Percentiles rank a stretch among this genome's conserved stretches.
Evolutionary conservation across 163 green algal species (phyloP).

Genomic region (Chlorella variabilis): DNA sequence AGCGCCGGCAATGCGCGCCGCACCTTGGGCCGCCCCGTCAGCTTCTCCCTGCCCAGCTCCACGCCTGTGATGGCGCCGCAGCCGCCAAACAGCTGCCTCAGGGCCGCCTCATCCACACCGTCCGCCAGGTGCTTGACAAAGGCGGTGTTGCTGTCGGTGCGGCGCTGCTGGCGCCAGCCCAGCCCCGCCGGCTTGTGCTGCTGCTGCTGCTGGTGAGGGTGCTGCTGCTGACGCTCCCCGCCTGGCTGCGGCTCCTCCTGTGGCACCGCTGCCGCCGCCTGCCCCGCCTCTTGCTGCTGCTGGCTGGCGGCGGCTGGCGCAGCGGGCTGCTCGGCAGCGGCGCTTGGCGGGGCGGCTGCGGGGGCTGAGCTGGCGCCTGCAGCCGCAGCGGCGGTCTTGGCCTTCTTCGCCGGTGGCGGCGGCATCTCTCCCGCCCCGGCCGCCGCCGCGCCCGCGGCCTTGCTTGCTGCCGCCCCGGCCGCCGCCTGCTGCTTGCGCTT

Average conservation of each 20-base stretch:
- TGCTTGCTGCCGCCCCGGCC: neutral
- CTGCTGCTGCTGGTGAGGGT: slow-evolving; percentile 2
- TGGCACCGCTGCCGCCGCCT: slow-evolving; percentile 16
- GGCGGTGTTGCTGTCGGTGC: slow-evolving; percentile 31
- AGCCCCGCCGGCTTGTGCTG: neutral
- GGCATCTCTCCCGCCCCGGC: slow-evolving; percentile 1
- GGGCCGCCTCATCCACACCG: slow-evolving; percentile 54
- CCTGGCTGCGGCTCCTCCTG: slow-evolving; percentile 11
- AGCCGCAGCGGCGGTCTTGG: neutral
- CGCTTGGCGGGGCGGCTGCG: neutral
- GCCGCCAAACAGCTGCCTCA: slow-evolving; percentile 63
- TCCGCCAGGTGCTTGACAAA: slow-evolving; percentile 51
- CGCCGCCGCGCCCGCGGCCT: neutral
- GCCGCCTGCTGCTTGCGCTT: slow-evolving; percentile 31
- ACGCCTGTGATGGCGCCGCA: slow-evolving; percentile 60
- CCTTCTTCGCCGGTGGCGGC: slow-evolving; percentile 19
- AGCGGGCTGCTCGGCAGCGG: neutral
- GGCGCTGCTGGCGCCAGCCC: slow-evolving; percentile 26
- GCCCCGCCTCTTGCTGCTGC: neutral
- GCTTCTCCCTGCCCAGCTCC: slow-evolving; percentile 57
- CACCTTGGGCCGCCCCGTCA: slow-evolving; percentile 37
- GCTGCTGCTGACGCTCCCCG: neutral
- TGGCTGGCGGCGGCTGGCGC: neutral
- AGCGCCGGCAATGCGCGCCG: neutral
- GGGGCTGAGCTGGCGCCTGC: neutral